Evolutionary conservation across 345 rosid species (phyloP).

Genomic region (Syzygium grande): DNA sequence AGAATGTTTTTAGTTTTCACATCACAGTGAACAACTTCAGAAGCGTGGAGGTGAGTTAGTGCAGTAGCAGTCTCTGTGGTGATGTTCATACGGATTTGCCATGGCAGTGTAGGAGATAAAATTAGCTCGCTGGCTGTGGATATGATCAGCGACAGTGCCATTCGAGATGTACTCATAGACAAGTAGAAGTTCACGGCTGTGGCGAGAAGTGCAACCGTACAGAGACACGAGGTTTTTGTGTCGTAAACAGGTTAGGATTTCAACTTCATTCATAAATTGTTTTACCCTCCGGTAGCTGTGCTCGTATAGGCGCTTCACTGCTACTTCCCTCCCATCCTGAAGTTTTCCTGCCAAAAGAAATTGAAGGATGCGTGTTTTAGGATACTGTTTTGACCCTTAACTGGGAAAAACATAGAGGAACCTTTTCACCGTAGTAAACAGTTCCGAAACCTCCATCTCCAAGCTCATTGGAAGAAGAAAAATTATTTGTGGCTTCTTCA

Average conservation of each 20-base stretch:
- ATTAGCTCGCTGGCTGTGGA: not conserved
- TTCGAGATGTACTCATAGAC: slow-evolving; percentile 10
- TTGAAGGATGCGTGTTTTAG: not conserved
- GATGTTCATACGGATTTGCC: slow-evolving; percentile 5
- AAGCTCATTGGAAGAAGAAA: slow-evolving; percentile 28
- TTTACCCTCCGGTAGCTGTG: slow-evolving; percentile 10
- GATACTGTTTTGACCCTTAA: not conserved
- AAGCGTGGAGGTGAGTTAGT: slow-evolving; percentile 3
- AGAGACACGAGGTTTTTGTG: slow-evolving; percentile 24
- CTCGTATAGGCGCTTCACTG: slow-evolving; percentile 24
- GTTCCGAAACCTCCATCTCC: slow-evolving; percentile 65
- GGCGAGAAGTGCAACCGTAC: slow-evolving; percentile 30
- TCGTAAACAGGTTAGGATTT: slow-evolving; percentile 20
- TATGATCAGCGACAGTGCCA: slow-evolving; percentile 8
- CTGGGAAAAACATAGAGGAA: not conserved
- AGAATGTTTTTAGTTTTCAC: slow-evolving; percentile 13
- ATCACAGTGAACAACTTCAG: slow-evolving; percentile 5
- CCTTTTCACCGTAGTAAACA: slow-evolving; percentile 42
- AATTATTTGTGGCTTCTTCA: slow-evolving; percentile 39
- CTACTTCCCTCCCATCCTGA: slow-evolving; percentile 22
- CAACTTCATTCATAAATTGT: slow-evolving; percentile 24
- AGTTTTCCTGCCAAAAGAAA: slow-evolving; percentile 5
- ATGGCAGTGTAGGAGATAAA: not conserved
- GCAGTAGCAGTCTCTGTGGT: slow-evolving; percentile 6
- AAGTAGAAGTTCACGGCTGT: slow-evolving; percentile 21